phyloP scores from a whole-genome alignment of 2,329 filamentous ascomycete species.

The Ophiocordyceps robertsii region DNA sequence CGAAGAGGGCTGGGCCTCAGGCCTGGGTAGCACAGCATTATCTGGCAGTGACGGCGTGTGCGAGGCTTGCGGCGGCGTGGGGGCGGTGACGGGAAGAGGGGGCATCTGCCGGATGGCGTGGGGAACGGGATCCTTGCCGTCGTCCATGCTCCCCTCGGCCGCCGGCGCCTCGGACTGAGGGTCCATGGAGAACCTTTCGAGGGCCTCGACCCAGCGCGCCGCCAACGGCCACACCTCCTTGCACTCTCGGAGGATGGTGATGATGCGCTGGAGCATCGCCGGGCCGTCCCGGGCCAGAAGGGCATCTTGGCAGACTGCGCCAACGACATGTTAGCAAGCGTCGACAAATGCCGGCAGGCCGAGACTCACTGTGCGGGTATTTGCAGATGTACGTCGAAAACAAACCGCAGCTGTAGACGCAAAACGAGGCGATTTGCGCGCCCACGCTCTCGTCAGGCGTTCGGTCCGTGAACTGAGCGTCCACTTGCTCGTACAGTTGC shows the following conservation, averaged over 20 bases:
- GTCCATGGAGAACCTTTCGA: slow-evolving; percentile 32
- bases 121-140: slow-evolving; percentile 24
- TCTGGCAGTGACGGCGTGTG: slow-evolving; percentile 4
- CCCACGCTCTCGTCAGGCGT: slow-evolving; percentile 34
- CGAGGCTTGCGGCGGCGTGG: slow-evolving; percentile 1
- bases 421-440: slow-evolving; percentile 41
- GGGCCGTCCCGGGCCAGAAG: slow-evolving; percentile 25
- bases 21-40: slow-evolving; percentile 8
- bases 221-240: slow-evolving; percentile 39
- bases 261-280: slow-evolving; percentile 30
- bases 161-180: slow-evolving; percentile 24
- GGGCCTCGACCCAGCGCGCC: slow-evolving; percentile 35
- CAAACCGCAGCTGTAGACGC: slow-evolving; percentile 40
- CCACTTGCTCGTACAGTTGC: slow-evolving; percentile 33
- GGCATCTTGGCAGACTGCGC: slow-evolving; percentile 27
- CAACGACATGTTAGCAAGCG: background rate
- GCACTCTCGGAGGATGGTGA: slow-evolving; percentile 32
- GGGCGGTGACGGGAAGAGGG: slow-evolving; percentile 2
- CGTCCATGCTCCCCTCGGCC: slow-evolving; percentile 35
- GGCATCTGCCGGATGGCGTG: slow-evolving; percentile 8
- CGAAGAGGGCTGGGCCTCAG: slow-evolving; percentile 9
- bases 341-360: background rate
- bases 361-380: slow-evolving; percentile 31
- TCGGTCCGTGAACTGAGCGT: slow-evolving; percentile 33
- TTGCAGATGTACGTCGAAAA: slow-evolving; percentile 38